A percentile compares a stretch with the other conserved stretches of the same genome.
phyloP scores from a whole-genome alignment of 1,284 basidiomycete species.

The Ceratobasidium sp. region DNA sequence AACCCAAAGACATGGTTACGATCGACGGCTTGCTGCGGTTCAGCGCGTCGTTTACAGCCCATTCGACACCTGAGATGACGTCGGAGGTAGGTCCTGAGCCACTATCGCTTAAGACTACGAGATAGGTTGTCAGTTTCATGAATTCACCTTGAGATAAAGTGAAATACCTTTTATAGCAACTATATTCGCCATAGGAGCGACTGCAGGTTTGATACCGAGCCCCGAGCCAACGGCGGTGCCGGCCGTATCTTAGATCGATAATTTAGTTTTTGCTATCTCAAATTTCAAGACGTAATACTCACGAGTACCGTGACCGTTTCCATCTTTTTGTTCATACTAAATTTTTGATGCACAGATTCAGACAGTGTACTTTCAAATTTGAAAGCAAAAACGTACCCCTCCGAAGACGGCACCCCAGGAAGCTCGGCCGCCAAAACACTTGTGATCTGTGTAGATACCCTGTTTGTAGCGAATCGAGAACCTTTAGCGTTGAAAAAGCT shows the following conservation, averaged over 20 bases:
- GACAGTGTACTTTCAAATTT: background rate
- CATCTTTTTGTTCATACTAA: constrained; percentile 25
- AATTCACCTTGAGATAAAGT: background rate
- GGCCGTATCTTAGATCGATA: constrained; percentile 2
- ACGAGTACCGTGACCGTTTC: constrained; percentile 28
- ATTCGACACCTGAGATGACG: constrained; percentile 47
- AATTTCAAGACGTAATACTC: background rate
- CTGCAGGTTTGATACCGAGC: background rate
- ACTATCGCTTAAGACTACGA: constrained; percentile 84
- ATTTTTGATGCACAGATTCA: background rate
- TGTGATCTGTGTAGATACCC: constrained; percentile 16
- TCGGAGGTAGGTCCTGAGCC: constrained; percentile 88
- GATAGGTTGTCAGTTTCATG: background rate
- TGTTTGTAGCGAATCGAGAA: background rate
- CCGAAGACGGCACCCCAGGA: constrained; percentile 29
- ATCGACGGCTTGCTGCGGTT: constrained; percentile 9
- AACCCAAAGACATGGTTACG: constrained; percentile 46
- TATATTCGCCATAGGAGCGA: constrained; percentile 73
- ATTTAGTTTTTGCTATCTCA: background rate
- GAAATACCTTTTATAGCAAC: constrained; percentile 88
- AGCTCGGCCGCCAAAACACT: constrained; percentile 25
- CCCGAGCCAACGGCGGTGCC: background rate
- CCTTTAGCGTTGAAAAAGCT: background rate
- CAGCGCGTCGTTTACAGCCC: constrained; percentile 3
- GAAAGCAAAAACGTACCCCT: background rate